phyloP scores from a whole-genome alignment of 495 filamentous ascomycete genomes.

The Hypoxylon trugodes region DNA sequence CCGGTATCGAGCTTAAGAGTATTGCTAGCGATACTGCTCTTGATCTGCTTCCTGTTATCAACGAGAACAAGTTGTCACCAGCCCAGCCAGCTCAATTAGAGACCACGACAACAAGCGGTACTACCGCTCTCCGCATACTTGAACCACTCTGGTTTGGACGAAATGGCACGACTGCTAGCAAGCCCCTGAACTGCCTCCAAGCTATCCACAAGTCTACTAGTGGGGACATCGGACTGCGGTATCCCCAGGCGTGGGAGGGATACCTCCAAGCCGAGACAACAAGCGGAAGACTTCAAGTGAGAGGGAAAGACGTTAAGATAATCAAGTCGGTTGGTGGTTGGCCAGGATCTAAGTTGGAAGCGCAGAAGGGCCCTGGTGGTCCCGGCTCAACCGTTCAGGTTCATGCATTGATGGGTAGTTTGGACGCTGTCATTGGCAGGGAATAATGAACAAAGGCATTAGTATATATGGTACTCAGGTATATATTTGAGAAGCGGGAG shows the following conservation, averaged over 20 bases:
- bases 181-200: conserved; percentile 39
- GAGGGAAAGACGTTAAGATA: conserved; percentile 47
- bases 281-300: conserved; percentile 41
- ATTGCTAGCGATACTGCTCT: conserved; percentile 43
- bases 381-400: conserved; percentile 36
- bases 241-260: conserved; percentile 55
- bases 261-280: conserved; percentile 39
- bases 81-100: conserved; percentile 16
- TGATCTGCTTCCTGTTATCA: conserved; percentile 50
- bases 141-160: conserved; percentile 49
- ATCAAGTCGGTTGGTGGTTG: conserved; percentile 38
- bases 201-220: conserved; percentile 47
- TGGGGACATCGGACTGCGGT: conserved; percentile 44
- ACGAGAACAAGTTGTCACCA: conserved; percentile 10
- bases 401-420: conserved; percentile 40
- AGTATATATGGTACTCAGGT: neutral
- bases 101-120: conserved; percentile 50
- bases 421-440: conserved; percentile 45
- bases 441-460: neutral
- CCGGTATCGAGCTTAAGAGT: conserved; percentile 26
- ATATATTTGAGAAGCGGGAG: neutral
- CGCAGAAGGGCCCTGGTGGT: conserved; percentile 48
- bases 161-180: neutral
- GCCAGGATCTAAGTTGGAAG: conserved; percentile 45
- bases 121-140: conserved; percentile 38